phyloP scores from a whole-genome alignment of 192 early-diverging fungal genomes.

The Coemansia sp. region DNA sequence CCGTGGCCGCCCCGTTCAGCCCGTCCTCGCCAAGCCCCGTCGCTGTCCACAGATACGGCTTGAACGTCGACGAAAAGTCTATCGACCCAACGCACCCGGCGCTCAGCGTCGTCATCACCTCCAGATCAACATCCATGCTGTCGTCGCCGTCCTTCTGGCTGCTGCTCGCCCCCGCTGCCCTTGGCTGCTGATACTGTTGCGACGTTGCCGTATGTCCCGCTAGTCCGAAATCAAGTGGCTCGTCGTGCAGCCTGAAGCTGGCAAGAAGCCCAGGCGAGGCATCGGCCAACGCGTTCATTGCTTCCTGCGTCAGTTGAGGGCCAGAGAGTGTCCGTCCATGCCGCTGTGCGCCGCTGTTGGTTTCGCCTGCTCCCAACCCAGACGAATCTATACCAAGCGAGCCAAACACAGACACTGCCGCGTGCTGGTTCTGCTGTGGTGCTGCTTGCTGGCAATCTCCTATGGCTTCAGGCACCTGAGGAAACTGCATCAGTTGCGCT shows the following conservation, averaged over 20 bases:
- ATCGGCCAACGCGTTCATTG: constrained; percentile 16
- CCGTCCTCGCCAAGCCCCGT: constrained; percentile 15
- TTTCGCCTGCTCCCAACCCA: background rate
- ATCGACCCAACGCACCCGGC: constrained; percentile 12
- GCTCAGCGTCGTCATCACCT: constrained; percentile 44
- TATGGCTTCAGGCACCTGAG: constrained; percentile 1
- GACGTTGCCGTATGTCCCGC: background rate
- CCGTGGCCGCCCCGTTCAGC: constrained; percentile 3
- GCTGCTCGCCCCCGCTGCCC: background rate
- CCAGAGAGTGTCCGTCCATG: constrained; percentile 40
- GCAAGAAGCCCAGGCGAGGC: constrained; percentile 17
- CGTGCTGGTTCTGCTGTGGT: background rate
- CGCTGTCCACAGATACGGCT: constrained; percentile 37
- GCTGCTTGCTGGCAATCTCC: background rate
- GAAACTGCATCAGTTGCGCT: constrained; percentile 6
- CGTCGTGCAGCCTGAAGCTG: background rate
- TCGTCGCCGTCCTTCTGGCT: background rate
- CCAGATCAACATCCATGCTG: constrained; percentile 30
- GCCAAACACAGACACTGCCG: background rate
- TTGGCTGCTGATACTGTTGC: constrained; percentile 2
- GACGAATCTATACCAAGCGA: background rate
- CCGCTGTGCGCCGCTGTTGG: background rate
- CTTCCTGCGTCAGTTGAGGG: constrained; percentile 34
- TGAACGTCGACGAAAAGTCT: constrained; percentile 38
- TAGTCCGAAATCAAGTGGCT: constrained; percentile 2